Evolutionary conservation across 2,329 filamentous ascomycete genomes (phyloP).

Genomic region (Trichoderma koningii): DNA sequence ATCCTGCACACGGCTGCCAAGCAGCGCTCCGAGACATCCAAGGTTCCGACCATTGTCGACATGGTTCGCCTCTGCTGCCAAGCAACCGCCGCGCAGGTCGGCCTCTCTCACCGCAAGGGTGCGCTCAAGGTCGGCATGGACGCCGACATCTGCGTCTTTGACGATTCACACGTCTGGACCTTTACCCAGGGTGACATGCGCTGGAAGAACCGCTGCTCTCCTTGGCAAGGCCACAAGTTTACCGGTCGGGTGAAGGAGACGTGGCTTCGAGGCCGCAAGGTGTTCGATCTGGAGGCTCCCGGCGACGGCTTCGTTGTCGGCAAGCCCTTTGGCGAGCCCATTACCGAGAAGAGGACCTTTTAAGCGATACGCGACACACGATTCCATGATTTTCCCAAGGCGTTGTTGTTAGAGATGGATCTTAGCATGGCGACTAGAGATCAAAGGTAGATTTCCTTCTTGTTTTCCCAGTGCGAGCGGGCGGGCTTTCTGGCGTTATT

Average conservation of each 20-base stretch:
- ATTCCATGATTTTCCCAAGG: constrained; percentile 17
- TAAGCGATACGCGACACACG: constrained; percentile 32
- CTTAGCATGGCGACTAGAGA: constrained; percentile 13
- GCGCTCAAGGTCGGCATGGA: constrained; percentile 76
- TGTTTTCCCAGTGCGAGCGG: constrained; percentile 10
- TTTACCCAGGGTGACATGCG: constrained; percentile 79
- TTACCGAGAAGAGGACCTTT: constrained; percentile 60
- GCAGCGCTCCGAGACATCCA: constrained; percentile 56
- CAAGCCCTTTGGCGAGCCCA: constrained; percentile 54
- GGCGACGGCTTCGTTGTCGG: constrained; percentile 54
- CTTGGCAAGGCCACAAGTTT: constrained; percentile 81
- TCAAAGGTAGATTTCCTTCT: not conserved
- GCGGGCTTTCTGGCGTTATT: constrained; percentile 17
- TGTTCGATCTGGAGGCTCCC: constrained; percentile 68
- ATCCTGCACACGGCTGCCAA: constrained; percentile 82
- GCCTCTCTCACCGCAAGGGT: constrained; percentile 77
- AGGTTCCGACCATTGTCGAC: constrained; percentile 63
- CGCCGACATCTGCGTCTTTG: constrained; percentile 88
- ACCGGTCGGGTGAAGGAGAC: constrained; percentile 80
- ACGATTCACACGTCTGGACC: constrained; percentile 77
- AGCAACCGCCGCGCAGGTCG: constrained; percentile 87
- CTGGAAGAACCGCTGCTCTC: constrained; percentile 90
- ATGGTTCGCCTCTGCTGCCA: constrained; percentile 83
- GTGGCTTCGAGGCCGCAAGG: constrained; percentile 74
- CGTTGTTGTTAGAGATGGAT: not conserved